Base-by-base conservation (phyloP, 768 basidiomycete species). In the Amanita pallidorosea region DNA sequence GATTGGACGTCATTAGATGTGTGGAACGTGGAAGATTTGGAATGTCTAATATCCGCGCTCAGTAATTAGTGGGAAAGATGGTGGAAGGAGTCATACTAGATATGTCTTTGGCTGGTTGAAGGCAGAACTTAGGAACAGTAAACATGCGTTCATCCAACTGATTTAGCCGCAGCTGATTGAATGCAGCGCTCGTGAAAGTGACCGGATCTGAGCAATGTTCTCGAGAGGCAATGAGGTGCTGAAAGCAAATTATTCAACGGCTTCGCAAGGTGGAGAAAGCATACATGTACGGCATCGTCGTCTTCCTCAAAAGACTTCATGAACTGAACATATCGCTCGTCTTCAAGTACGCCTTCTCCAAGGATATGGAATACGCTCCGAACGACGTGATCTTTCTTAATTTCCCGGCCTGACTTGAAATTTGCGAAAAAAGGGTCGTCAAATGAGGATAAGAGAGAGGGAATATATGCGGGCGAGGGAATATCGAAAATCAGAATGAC, bases 211-310 rank as follows among this genome's bases (percentile, higher is more conserved):
- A 63, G 36, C 69, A 67, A 52, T 83, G 69, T 53, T 78, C 73
- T 25, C 76, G 71, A 6, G 88, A 83, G 6, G 88, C 75, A 18
- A 96, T 68, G 3, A 89, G 55, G 57, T 96, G 91, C 88, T 95
- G 58, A 48, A 2, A 50, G 48, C 4, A 48, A 54, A 35, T 53
- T 29, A 34, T 44, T 45, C 36, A 25, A 40, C 6, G n/a, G n/a
- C 7, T 8, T 4, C 17, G 9, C 18, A 41, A 27, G 35, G 37
- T 45, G 45, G 12, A 36, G 41, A 17, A 41, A 23, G 47, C 53
- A 7, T 58, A 95, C 87, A 58, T 87, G 70, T 5, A 51, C 33
- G 9, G 33, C 31, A 6, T 45, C 50, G n/a, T 45, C 42, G 25
- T 74, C 65, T 4, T 74, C 58, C 2, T 76, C 74, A 57, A 93